Evolutionary conservation across 805 yeast species (phyloP), one percentile per base, ranked within the genome.

Genomic region (Sugiyamaella valdiviana): DNA sequence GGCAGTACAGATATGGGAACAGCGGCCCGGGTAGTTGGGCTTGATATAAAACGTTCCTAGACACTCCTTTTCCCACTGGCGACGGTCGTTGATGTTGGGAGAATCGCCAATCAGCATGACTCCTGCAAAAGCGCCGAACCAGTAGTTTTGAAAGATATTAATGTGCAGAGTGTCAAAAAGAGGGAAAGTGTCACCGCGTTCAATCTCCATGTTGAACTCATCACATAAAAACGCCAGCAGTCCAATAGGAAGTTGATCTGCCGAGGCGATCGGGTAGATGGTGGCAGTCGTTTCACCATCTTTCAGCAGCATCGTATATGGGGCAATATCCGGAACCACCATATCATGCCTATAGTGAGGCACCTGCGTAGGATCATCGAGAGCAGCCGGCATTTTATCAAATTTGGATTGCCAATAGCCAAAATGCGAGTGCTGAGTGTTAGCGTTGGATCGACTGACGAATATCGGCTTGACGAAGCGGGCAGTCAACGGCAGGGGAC

Each of bases 281-380:
- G 97, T 90, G 1, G 97, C 97, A 0, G 90, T 80, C 1, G 97
- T 89, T 56, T 86, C 93, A 15, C 91, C 88, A 64, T 90, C 96
- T 60, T 85, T 83, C 22, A 89, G 71, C 10, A 88, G 68, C 1
- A 88, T 86, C 1, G 95, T 86, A 57, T 82, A 80, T 5, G 93
- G 79, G 45, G 76, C 80, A 26, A 80, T 73, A 32, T 51, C 59
- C n/a, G 58, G 52, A 16, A 58, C 62, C 19, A 67, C 58, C 66
- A 75, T 44, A 65, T 63, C 57, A 64, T 76, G 73, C 56, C 76
- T 62, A 61, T 64, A 74, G 53, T 70, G 72, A 9, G 74, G 70
- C 12, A 75, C 69, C 54, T 77, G 79, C 39, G 71, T 61, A 32
- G 71, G 75, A 52, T 74, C 78, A 51, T 75, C 79, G 55, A 74